Base-by-base conservation (phyloP, 192 early-diverging fungal genomes). In the Spizellomyces sp. region DNA sequence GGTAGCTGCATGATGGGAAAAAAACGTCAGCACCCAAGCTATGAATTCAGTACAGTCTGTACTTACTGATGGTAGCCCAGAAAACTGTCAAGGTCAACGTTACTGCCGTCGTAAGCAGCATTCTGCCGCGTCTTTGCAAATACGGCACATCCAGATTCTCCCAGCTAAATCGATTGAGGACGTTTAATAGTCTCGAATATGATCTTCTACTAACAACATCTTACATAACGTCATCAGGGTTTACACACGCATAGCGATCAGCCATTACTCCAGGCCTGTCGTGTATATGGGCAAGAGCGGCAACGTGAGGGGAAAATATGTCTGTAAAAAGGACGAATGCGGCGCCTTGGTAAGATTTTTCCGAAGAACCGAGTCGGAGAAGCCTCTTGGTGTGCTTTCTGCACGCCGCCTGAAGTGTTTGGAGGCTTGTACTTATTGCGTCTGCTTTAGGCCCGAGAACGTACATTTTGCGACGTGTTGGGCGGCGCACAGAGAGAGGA, bases 241-340 rank as follows among this genome's bases (percentile, higher is more conserved):
- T 69, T 8, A 95, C 87, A 48, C 88, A 82, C 6, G 83, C 75
- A 17, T 91, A 83, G 17, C 84, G 79, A 9, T 86, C 88, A n/a
- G 73, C 69, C 90, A 94, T 91, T 2, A 76, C 75, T 57, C 90
- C 77, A 12, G 89, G 85, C 62, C 73, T 75, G 41, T 85, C 78
- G 77, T 91, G 80, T 12, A 91, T 71, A 0, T 92, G 80, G 0
- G 80, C 79, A 56, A 89, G 87, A 10, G 87, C 85, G 15, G 93
- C 93, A 77, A 93, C 87, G 45, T 96, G 93, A 0, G 95, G 89
- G 0, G 88, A 86, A 41, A 90, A 81, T 57, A 90, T 86, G 57
- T 81, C 76, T 57, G 87, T 83, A 74, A 96, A 96, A 75, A 91
- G 84, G 15, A 96, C 86, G 77, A 96, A 92, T 5, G 93, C 93